These are phyloP conservation scores for Xylaria sp. DNA, from an alignment of 2,329 filamentous ascomycete species.

Conservation along the genomic window DNA sequence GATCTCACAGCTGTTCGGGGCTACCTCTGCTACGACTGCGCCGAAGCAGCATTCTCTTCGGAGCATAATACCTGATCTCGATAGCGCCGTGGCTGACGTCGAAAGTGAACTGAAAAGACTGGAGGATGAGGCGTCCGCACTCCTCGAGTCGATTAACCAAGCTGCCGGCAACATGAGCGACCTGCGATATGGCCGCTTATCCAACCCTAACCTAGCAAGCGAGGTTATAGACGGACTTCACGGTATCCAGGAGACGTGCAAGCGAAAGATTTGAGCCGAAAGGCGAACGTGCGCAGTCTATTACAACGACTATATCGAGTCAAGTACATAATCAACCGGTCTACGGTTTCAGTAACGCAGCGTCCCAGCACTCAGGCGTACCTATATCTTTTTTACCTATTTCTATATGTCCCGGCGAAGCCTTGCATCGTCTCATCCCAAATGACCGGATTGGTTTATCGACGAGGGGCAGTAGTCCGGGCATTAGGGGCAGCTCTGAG, in stretches of 20 bases:
- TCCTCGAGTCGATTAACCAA: conserved; percentile 57
- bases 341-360: too few species aligned
- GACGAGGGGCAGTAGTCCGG: conserved; percentile 25
- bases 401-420: neutral
- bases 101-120: conserved; percentile 63
- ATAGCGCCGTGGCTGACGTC: conserved; percentile 58
- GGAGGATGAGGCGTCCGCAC: conserved; percentile 56
- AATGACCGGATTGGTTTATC: conserved; percentile 14
- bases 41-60: conserved; percentile 54
- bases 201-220: conserved; percentile 56
- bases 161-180: conserved; percentile 73
- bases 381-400: neutral
- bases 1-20: conserved; percentile 52
- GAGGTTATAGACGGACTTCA: conserved; percentile 64
- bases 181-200: conserved; percentile 71
- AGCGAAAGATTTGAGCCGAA: conserved; percentile 37
- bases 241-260: conserved; percentile 59
- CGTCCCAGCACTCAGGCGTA: too few species aligned
- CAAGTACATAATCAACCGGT: neutral
- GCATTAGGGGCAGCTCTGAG: conserved; percentile 27
- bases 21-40: conserved; percentile 39
- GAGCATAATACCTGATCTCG: conserved; percentile 64
- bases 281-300: conserved; percentile 13
- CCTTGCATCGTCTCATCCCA: neutral
- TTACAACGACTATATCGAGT: conserved; percentile 20